Evolutionary conservation across 495 filamentous ascomycete species (phyloP).

Genomic region (Hypoxylon subgilvum): DNA sequence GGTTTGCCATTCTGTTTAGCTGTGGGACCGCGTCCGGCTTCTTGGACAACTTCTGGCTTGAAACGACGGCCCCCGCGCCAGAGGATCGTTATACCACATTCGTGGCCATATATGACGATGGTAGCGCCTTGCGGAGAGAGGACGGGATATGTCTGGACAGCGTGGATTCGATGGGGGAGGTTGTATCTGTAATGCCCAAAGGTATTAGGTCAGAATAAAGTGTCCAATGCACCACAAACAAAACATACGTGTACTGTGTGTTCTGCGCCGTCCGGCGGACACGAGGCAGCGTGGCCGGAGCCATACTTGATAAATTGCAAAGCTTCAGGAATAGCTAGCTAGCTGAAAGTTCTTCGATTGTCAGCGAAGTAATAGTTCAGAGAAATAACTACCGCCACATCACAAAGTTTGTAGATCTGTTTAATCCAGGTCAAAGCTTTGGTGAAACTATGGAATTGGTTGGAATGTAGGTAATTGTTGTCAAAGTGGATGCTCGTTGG

Average conservation of each 20-base stretch:
- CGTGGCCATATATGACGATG: constrained; percentile 81
- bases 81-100: constrained; percentile 74
- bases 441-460: too few relatives aligned
- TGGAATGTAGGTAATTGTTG: neutral
- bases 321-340: constrained; percentile 19
- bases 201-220: constrained; percentile 4
- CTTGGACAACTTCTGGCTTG: constrained; percentile 49
- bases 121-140: constrained; percentile 82
- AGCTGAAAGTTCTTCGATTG: neutral
- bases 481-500: neutral
- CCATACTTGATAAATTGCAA: constrained; percentile 13
- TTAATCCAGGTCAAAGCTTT: neutral
- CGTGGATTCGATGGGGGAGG: constrained; percentile 73
- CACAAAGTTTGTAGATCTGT: too few relatives aligned
- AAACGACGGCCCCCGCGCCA: constrained; percentile 81
- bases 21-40: constrained; percentile 41
- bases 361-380: too few relatives aligned
- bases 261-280: constrained; percentile 47
- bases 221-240: neutral
- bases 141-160: constrained; percentile 76
- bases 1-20: constrained; percentile 51
- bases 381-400: too few relatives aligned
- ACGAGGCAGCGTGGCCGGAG: constrained; percentile 34
- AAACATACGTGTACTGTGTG: constrained; percentile 43
- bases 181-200: constrained; percentile 66